Base-by-base conservation (phyloP, 1,139 yeast genomes). In the Candida albicans region DNA sequence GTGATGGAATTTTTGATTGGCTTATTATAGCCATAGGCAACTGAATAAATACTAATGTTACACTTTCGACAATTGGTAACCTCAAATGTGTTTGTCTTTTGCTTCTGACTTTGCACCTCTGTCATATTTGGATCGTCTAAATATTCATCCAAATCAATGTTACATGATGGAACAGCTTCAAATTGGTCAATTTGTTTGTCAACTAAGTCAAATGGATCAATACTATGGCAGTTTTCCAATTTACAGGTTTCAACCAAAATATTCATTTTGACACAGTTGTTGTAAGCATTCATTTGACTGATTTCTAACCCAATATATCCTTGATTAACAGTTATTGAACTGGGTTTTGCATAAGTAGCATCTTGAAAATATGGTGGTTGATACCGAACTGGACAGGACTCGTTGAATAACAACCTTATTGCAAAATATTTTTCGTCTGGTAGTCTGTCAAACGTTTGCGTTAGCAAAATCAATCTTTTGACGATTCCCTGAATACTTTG, bases 321-420 rank as follows among this genome's bases (percentile, higher is more conserved):
- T 3, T 14, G 28, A 15, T 43, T 50, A 30, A 52, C 39, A 12
- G 39, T 40, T n/a, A 53, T 44, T 58, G 42, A 58, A 55, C 45
- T 52, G 54, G 48, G 49, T 27, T 44, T 40, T 33, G 42, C 29
- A 12, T 64, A 67, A 38, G 54, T 48, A 1, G 41, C 43, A 39
- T 78, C 81, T 42, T 57, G 63, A 51, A 79, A 79, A 15, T 65
- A 54, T 0, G 64, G 62, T 0, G 84, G 82, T 50, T 78, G 81
- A 49, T 73, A 79, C 30, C 64, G 59, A 1, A 45, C 41, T 2
- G 84, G 82, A 31, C 79, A 70, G 2, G 42, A 46, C 3, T 76
- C 77, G 46, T 73, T 77, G 52, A 73, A 79, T 48, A 77, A 47
- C 42, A 81, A 57, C 46, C 78, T 66, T 64, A 81, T 65, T 0